Conservation (phyloP, 768 basidiomycete genomes). For the Suillus spraguei region DNA sequence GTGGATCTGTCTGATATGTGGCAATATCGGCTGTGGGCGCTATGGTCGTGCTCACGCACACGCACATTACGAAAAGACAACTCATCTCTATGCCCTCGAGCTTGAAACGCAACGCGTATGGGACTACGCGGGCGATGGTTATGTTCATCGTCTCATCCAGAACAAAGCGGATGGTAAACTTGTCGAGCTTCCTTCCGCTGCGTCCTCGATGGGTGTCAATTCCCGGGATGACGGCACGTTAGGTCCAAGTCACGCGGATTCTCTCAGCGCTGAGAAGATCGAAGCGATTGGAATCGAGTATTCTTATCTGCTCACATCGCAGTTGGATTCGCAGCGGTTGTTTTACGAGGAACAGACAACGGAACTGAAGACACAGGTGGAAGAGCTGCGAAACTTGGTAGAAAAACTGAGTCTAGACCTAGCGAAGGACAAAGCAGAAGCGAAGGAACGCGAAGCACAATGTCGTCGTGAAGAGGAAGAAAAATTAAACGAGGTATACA, state of each 20-base stretch:
- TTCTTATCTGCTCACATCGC: conserved; percentile 88
- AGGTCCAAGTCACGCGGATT: conserved; percentile 84
- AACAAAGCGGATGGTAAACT: conserved; percentile 94
- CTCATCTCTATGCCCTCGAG: conserved; percentile 93
- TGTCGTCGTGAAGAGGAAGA: conserved; percentile 48
- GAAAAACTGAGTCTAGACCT: conserved; percentile 54
- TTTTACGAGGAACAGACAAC: conserved; percentile 83
- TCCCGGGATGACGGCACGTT: conserved; percentile 52
- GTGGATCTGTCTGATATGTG: conserved; percentile 98
- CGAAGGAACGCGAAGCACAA: conserved; percentile 43
- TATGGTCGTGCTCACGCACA: conserved; percentile 95
- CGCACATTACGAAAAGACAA: conserved; percentile 85
- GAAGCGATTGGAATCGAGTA: conserved; percentile 98
- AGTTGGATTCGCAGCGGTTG: conserved; percentile 88
- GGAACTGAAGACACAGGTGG: conserved; percentile 56
- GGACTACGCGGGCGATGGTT: conserved; percentile 97
- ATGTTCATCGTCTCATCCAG: conserved; percentile 96
- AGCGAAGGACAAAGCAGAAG: conserved; percentile 46
- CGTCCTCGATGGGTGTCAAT: conserved; percentile 59
- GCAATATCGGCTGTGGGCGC: conserved; percentile 93
- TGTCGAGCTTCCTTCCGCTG: conserved; percentile 91
- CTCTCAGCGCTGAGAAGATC: conserved; percentile 91
- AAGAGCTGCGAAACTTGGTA: conserved; percentile 49
- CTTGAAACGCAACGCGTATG: conserved; percentile 97
- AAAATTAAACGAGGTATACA: conserved; percentile 44